Base-by-base conservation (phyloP, 805 yeast genomes). In the Kuraishia floccosa region DNA sequence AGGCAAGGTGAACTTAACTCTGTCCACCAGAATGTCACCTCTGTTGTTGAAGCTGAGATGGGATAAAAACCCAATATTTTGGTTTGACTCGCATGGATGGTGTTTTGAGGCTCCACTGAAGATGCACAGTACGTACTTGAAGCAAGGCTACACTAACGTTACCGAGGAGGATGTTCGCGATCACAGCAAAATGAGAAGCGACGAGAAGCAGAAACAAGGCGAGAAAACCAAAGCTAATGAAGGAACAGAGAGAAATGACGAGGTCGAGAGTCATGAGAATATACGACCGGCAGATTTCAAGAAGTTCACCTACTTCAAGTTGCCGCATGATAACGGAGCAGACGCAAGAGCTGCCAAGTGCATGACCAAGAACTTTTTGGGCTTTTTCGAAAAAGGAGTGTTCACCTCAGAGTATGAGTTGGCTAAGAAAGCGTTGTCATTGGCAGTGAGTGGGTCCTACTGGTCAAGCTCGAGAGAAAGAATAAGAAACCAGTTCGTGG, bases 401-500 rank as follows among this genome's bases (percentile, higher is more conserved):
- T 52, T 91, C 32, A 67, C 78, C 1, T 84, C 96, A 0, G 75
- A 75, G 36, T 78, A 71, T 33, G 68, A 69, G 10, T 58, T 72
- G 34, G 96, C 97, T 0, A 65, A 67, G 34, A 79, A 81, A 34
- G 94, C 94, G 2, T 58, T 91, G 27, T 60, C 70, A n/a, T 64
- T 83, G 44, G 84, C 84, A 37, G 74, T 85, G 0, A 61, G 76
- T 9, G 84, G 91, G 23, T 75, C 95, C 6, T 91, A 91, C 52
- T 91, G 99, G 99, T 72, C 81, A 44, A 81, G 95, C 10, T 74
- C 89, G 9, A 65, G 99, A 37, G 86, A 78, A 40, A 65, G 99
- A 35, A 85, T 91, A 20, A 65, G 58, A 56, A 70, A 70, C 13
- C 99, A 91, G 46, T 82, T 87, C 66, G 89, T 89, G 6, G 87